Evolutionary conservation across 176 grass and related monocot species (phyloP), one percentile per base, ranked within the genome.

Genomic region (Hyparrhenia diplandra): DNA sequence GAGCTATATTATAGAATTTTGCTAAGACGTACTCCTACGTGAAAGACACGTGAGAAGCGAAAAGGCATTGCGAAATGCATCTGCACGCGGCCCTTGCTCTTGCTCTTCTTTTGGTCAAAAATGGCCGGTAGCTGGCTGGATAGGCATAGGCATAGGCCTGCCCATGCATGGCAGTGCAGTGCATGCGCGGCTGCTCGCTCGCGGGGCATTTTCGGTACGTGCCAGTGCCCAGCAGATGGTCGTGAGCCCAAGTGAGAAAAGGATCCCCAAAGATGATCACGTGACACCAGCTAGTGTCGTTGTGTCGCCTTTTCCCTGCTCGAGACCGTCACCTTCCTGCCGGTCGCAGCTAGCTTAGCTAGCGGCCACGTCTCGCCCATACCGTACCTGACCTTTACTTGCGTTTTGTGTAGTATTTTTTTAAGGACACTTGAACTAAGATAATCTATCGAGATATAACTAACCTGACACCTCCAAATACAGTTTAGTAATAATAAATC

Each of bases 221-320:
- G n/a, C n/a, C 46, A 49, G 46, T 49, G 1, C 20, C 51, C 20
- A 74, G 41, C 32, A 46, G 32, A 69, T 76, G 5, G 31, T 39
- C 18, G 30, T 69, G 54, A 20, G 64, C 54, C 12, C 5, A 32
- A 31, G 64, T 31, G 42, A 64, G 67, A 10, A 65, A 71, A 72
- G 69, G 40, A 42, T 65, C 25, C 32, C 55, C 13, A 40, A 71
- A 71, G 65, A 45, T 9, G 74, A 87, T 82, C 85, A 87, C 80
- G 73, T 83, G 80, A 87, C 85, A 72, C 57, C 32, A 64, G 73
- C 80, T 74, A 79, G 68, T 79, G 86, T 67, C 60, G 60, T 84
- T 83, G 86, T 79, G 80, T 74, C 68, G 75, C 59, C 80, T 84
- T 84, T 66, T 60, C 58, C 27, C 46, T 23, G 36, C 36, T 37